A percentile compares a stretch with the other conserved stretches of the same genome.
These are phyloP conservation scores for Dimargaris xerosporica DNA, from an alignment of 192 early-diverging fungal genomes.

Conservation along the genomic window DNA sequence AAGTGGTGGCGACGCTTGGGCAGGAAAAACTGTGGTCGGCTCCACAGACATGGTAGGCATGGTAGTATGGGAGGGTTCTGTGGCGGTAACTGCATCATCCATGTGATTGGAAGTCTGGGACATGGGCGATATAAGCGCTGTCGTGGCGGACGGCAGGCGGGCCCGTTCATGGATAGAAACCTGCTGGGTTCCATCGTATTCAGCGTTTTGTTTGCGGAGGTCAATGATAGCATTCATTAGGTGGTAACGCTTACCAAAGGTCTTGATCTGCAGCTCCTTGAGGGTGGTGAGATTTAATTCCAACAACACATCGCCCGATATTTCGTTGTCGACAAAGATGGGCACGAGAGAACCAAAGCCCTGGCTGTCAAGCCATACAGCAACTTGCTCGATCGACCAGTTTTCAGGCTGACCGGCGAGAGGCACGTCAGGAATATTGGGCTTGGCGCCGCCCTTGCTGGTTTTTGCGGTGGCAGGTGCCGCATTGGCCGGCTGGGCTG, in stretches of 20 bases:
- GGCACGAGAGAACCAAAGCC: constrained; percentile 29
- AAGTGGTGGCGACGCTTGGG: constrained; percentile 5
- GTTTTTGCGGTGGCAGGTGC: neutral
- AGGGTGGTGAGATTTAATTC: constrained; percentile 42
- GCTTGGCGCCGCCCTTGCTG: neutral
- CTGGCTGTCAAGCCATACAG: constrained; percentile 33
- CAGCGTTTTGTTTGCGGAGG: constrained; percentile 27
- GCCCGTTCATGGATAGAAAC: constrained; percentile 4
- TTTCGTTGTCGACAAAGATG: constrained; percentile 49
- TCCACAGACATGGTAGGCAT: neutral
- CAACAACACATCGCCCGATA: constrained; percentile 47
- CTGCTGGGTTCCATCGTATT: constrained; percentile 11
- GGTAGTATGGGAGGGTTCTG: neutral
- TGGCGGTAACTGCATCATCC: neutral
- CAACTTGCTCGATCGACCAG: constrained; percentile 44
- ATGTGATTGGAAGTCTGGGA: neutral
- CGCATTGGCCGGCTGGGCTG: too few relatives aligned
- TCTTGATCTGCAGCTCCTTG: constrained; percentile 47
- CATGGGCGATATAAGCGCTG: constrained; percentile 1
- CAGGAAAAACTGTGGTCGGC: neutral
- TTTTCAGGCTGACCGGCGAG: constrained; percentile 19
- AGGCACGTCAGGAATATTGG: neutral
- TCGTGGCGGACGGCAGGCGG: neutral
- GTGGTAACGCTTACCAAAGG: constrained; percentile 46
- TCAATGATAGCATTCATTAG: constrained; percentile 46